phyloP scores from a whole-genome alignment of 306 rosid species.

The Acacia confusa region DNA sequence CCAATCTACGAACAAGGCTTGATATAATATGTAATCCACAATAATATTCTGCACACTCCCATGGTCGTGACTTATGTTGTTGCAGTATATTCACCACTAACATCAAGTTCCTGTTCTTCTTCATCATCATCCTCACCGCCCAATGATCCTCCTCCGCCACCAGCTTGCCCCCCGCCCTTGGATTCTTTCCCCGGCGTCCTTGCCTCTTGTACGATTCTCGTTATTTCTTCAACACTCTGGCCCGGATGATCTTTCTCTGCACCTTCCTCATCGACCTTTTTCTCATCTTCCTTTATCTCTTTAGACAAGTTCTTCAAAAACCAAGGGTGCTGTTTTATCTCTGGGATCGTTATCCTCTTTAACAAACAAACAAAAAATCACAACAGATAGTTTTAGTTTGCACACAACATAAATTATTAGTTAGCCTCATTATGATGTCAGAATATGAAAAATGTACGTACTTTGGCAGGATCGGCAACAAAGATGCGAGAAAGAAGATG shows the following conservation, averaged over 20 bases:
- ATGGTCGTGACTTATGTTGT: not conserved
- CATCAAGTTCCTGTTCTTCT: slow-evolving; percentile 51
- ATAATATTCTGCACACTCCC: slow-evolving; percentile 18
- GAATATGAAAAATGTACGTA: slow-evolving; percentile 14
- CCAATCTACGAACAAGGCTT: slow-evolving; percentile 6
- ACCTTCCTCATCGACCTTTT: slow-evolving; percentile 28
- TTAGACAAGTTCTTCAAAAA: slow-evolving; percentile 67
- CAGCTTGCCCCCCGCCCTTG: slow-evolving; percentile 37
- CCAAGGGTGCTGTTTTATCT: slow-evolving; percentile 88
- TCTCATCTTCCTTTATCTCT: slow-evolving; percentile 65
- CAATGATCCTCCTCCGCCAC: slow-evolving; percentile 33
- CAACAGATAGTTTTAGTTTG: not conserved
- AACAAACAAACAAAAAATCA: not conserved
- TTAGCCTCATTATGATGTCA: not conserved
- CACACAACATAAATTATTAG: not conserved
- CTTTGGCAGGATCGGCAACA: slow-evolving; percentile 82
- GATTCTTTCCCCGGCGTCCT: slow-evolving; percentile 45
- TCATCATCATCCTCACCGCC: slow-evolving; percentile 46
- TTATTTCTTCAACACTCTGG: slow-evolving; percentile 73
- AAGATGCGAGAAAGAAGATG: slow-evolving; percentile 72
- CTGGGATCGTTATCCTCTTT: slow-evolving; percentile 76
- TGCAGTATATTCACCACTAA: slow-evolving; percentile 38
- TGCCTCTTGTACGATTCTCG: slow-evolving; percentile 66
- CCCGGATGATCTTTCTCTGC: slow-evolving; percentile 38
- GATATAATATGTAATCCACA: slow-evolving; percentile 15